Conservation (phyloP, 257 asterid species). For the Solanum infundibuliforme region DNA sequence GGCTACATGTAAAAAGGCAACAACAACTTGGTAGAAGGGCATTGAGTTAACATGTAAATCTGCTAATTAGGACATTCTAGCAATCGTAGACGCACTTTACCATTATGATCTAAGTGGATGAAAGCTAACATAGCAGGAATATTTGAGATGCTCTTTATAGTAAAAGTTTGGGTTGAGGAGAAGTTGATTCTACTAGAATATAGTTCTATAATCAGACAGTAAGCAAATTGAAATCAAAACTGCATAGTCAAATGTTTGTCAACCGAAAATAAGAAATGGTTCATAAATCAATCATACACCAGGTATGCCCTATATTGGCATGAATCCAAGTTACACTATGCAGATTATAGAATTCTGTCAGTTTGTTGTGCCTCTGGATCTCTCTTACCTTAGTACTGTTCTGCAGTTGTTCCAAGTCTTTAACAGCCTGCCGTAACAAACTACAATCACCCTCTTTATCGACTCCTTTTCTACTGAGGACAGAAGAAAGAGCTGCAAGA, state of each 20-base stretch:
- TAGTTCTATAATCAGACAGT: not conserved
- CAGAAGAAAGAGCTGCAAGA: slow-evolving; percentile 83
- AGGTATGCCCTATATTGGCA: not conserved
- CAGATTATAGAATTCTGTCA: not conserved
- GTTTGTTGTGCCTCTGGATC: not conserved
- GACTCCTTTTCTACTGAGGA: slow-evolving; percentile 66
- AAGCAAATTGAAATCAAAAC: not conserved
- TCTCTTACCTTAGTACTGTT: not conserved
- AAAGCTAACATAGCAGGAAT: not conserved
- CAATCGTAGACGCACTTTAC: not conserved
- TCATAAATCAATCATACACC: not conserved
- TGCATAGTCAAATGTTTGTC: not conserved
- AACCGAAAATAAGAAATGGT: not conserved
- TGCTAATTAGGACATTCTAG: not conserved
- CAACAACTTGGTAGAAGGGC: not conserved
- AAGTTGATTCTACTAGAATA: not conserved
- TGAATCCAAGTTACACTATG: not conserved
- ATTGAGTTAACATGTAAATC: not conserved
- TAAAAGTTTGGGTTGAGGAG: not conserved
- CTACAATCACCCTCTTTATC: slow-evolving; percentile 57
- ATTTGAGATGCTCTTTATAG: not conserved
- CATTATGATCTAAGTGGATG: not conserved
- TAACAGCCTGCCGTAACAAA: slow-evolving; percentile 61
- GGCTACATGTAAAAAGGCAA: not conserved
- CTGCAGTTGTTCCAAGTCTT: slow-evolving; percentile 42